Conservation (phyloP, 2,329 filamentous ascomycete genomes). For the Ophiosphaerella korrae region DNA sequence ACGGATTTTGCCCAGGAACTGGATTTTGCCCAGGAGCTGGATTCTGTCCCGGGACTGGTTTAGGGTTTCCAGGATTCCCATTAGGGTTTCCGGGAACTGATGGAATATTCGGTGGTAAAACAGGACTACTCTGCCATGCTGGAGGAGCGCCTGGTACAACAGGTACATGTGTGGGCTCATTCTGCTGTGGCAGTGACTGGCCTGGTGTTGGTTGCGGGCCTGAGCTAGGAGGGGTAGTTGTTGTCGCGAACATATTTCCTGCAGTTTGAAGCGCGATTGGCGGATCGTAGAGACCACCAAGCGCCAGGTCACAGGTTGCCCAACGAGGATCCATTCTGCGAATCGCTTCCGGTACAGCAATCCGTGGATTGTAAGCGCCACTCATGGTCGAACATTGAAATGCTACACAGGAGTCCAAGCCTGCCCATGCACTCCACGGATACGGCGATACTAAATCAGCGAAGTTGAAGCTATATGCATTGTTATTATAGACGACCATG, state of each 20-base stretch:
- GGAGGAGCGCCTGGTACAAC: constrained; percentile 2
- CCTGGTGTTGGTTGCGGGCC: constrained; percentile 9
- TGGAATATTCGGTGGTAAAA: constrained; percentile 2
- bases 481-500: constrained; percentile 10
- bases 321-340: constrained; percentile 18
- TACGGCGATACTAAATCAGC: constrained; percentile 16
- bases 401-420: constrained; percentile 9
- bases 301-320: constrained; percentile 20
- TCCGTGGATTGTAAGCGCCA: constrained; percentile 16
- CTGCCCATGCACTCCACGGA: constrained; percentile 19
- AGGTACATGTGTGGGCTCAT: constrained; percentile 12
- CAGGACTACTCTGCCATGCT: constrained; percentile 5
- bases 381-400: constrained; percentile 13
- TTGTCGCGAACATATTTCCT: constrained; percentile 19
- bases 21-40: not conserved
- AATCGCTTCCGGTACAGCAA: constrained; percentile 23
- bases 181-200: constrained; percentile 26
- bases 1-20: not conserved
- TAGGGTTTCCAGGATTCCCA: not conserved
- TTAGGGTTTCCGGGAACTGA: not conserved
- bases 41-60: not conserved
- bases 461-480: constrained; percentile 21
- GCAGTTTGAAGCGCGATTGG: constrained; percentile 14
- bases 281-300: constrained; percentile 22
- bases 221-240: constrained; percentile 6